Base-by-base conservation (phyloP, 805 yeast genomes). In the Lipomyces lipofer region DNA sequence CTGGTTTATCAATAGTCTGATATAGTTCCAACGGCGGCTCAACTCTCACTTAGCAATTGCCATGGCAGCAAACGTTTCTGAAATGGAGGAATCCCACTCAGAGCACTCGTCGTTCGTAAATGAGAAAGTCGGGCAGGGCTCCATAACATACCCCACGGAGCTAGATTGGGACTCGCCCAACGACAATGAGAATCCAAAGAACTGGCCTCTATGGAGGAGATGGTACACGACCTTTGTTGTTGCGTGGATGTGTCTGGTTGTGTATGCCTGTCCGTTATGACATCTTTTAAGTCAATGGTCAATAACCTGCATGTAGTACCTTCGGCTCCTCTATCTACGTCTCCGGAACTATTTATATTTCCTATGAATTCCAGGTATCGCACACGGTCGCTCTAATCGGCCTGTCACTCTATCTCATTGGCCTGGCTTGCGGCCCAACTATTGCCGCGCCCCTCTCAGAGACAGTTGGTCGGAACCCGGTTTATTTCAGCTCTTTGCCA, bases 1-100 rank as follows among this genome's bases (percentile, higher is more conserved):
- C n/a, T n/a, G n/a, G n/a, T n/a, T n/a, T n/a, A n/a, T n/a, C n/a
- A n/a, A n/a, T n/a, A n/a, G n/a, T n/a, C n/a, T n/a, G n/a, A n/a
- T n/a, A n/a, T n/a, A n/a, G n/a, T n/a, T n/a, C n/a, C n/a, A n/a
- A n/a, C n/a, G n/a, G n/a, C n/a, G n/a, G n/a, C n/a, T n/a, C n/a
- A n/a, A n/a, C n/a, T n/a, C n/a, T n/a, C n/a, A n/a, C n/a, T n/a
- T n/a, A n/a, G n/a, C n/a, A n/a, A n/a, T n/a, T n/a, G n/a, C n/a
- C n/a, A n/a, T n/a, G n/a, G n/a, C n/a, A n/a, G n/a, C n/a, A n/a
- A n/a, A n/a, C n/a, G n/a, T n/a, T 79, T 1, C 90, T 86, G 72
- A 90, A 89, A 55, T 90, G 75, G 52, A 96, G 96, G 76, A 90
- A 84, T 19, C n/a, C n/a, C n/a, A n/a, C n/a, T n/a, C n/a, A n/a